Conservation (phyloP, 768 basidiomycete genomes). For the Cystofilobasidium macerans region DNA sequence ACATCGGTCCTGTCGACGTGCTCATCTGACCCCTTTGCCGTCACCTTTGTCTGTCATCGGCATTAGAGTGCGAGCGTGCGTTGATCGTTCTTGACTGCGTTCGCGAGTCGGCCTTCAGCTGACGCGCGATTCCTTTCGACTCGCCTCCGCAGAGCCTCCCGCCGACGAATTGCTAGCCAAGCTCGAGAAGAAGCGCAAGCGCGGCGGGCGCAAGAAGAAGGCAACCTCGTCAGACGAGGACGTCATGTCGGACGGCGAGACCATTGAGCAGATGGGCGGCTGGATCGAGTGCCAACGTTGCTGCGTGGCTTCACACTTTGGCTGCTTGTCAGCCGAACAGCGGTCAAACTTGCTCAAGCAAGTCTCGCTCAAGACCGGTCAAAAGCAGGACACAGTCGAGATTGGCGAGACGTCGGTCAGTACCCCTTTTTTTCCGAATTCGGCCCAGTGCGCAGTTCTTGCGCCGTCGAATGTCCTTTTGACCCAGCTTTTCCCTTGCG, state of each 20-base stretch:
- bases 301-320: constrained; percentile 46
- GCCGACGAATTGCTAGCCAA: constrained; percentile 2
- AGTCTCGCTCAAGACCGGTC: neutral
- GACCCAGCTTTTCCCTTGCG: neutral
- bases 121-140: neutral
- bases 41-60: neutral
- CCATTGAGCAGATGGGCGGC: constrained; percentile 51
- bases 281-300: constrained; percentile 79
- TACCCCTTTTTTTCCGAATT: neutral
- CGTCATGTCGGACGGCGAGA: constrained; percentile 49
- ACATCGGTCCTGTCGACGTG: neutral
- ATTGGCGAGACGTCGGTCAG: constrained; percentile 7
- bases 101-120: neutral
- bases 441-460: neutral
- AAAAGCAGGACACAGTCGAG: neutral
- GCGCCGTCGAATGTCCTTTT: neutral
- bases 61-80: neutral
- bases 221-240: constrained; percentile 45
- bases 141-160: neutral
- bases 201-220: constrained; percentile 42
- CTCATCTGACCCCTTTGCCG: neutral
- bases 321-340: constrained; percentile 15
- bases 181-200: constrained; percentile 29
- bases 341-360: neutral
- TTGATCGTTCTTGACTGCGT: neutral